Evolutionary conservation across 495 filamentous ascomycete species (phyloP).

Genomic region (Podospora didyma): DNA sequence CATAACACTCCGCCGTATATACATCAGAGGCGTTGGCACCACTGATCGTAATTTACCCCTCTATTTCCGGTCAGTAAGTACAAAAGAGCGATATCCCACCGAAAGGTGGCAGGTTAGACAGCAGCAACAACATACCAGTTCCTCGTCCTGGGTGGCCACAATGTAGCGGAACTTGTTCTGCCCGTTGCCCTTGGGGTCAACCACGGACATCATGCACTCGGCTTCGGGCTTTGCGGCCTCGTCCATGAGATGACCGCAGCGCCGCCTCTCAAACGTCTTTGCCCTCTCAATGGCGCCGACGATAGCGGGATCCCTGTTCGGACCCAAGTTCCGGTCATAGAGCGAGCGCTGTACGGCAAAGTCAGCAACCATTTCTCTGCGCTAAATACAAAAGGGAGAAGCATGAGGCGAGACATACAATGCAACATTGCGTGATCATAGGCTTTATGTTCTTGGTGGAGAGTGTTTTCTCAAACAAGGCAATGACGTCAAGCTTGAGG

Average conservation of each 20-base stretch:
- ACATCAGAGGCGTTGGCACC: conserved; percentile 53
- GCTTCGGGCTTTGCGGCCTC: conserved; percentile 68
- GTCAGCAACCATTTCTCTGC: too few species aligned
- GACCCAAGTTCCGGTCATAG: conserved; percentile 52
- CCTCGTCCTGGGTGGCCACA: conserved; percentile 68
- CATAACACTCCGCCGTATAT: conserved; percentile 83
- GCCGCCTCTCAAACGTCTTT: conserved; percentile 73
- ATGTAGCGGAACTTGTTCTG: conserved; percentile 90
- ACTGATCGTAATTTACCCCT: conserved; percentile 27
- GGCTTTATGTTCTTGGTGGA: conserved; percentile 73
- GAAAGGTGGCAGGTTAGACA: too few species aligned
- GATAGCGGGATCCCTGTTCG: conserved; percentile 52
- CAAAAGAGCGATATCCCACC: not conserved
- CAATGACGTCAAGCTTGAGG: conserved; percentile 71
- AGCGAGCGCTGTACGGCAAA: conserved; percentile 59
- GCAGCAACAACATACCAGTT: conserved; percentile 16
- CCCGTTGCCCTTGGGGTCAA: conserved; percentile 64
- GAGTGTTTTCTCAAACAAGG: conserved; percentile 59
- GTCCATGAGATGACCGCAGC: conserved; percentile 85
- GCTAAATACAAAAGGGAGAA: not conserved
- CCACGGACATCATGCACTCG: conserved; percentile 73
- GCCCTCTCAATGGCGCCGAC: conserved; percentile 60
- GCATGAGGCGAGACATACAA: conserved; percentile 11
- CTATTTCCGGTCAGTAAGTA: conserved; percentile 11
- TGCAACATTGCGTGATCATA: conserved; percentile 50